Percentiles rank a stretch among this genome's conserved stretches.
phyloP scores from a whole-genome alignment of 139 green algal species.

The Micractinium sp. region DNA sequence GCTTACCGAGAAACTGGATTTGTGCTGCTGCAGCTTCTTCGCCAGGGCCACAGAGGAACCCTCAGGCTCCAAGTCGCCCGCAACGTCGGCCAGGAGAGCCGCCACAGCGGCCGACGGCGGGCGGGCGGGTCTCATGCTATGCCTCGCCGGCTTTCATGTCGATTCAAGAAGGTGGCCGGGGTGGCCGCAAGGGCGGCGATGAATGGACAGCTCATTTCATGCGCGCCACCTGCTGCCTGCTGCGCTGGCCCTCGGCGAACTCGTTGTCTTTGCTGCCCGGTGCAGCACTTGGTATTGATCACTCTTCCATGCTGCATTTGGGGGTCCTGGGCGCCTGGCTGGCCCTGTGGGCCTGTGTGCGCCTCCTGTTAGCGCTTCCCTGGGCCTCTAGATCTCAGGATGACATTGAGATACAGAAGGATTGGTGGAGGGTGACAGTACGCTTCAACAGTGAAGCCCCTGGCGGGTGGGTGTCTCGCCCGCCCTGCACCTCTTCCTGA shows the following conservation, averaged over 20 bases:
- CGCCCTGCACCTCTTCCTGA: not conserved
- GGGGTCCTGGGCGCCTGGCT: not conserved
- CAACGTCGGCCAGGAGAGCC: not conserved
- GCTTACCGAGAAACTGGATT: too few species aligned
- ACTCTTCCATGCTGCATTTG: not conserved
- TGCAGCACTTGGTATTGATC: not conserved
- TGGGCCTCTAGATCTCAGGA: not conserved
- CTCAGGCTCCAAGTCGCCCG: not conserved
- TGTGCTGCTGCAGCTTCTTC: too few species aligned
- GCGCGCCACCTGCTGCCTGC: too few species aligned
- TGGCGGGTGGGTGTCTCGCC: not conserved
- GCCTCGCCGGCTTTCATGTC: not conserved
- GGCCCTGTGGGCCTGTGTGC: not conserved
- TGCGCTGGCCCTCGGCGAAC: too few species aligned
- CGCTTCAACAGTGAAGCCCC: not conserved
- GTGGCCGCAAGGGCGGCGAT: not conserved
- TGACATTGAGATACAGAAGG: not conserved
- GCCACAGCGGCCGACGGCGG: not conserved
- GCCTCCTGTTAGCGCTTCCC: not conserved
- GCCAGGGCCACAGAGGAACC: too few species aligned
- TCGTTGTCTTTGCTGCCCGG: not conserved
- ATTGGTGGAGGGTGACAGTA: constrained; percentile 14
- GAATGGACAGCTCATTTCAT: not conserved
- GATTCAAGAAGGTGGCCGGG: too few species aligned
- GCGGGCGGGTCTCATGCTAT: not conserved